phyloP scores from a whole-genome alignment of 139 green algal species.

The Eudorina sp. region DNA sequence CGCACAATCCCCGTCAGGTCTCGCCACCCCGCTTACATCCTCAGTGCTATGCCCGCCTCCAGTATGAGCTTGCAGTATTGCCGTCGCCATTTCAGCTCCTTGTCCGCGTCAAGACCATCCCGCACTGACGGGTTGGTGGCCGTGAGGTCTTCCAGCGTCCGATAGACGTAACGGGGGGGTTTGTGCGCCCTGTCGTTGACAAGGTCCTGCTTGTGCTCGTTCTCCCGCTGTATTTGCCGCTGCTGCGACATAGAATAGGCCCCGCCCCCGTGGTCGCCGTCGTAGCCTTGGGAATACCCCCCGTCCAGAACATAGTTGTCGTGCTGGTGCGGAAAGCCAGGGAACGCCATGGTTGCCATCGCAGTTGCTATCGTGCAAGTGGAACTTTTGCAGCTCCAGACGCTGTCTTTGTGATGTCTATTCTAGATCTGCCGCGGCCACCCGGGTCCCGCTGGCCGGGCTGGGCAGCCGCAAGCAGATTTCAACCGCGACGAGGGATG shows the following conservation, averaged over 20 bases:
- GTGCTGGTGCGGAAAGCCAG: conserved; percentile 18
- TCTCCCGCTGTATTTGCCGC: conserved; percentile 20
- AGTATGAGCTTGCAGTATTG: conserved; percentile 61
- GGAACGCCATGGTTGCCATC: neutral
- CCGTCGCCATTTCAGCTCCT: conserved; percentile 47
- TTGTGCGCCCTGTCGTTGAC: neutral
- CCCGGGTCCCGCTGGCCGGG: neutral
- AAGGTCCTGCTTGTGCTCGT: conserved; percentile 39
- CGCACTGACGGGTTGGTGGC: conserved; percentile 34
- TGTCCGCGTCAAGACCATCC: conserved; percentile 58
- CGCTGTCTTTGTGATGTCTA: neutral
- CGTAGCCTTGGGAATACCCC: conserved; percentile 7
- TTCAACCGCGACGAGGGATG: neutral
- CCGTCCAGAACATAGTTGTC: conserved; percentile 19
- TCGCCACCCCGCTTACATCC: conserved; percentile 61
- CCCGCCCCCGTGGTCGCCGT: neutral
- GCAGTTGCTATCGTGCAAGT: neutral
- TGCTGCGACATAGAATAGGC: neutral
- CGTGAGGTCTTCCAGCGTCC: conserved; percentile 11
- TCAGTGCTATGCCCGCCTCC: conserved; percentile 54
- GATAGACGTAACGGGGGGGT: neutral
- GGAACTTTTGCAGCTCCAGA: neutral
- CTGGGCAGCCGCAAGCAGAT: conserved; percentile 28
- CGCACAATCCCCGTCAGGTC: too few relatives aligned
- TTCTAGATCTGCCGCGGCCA: neutral